These are phyloP conservation scores for Tuber microsphaerosporum DNA, from an alignment of 495 filamentous ascomycete genomes.

Conservation along the genomic window DNA sequence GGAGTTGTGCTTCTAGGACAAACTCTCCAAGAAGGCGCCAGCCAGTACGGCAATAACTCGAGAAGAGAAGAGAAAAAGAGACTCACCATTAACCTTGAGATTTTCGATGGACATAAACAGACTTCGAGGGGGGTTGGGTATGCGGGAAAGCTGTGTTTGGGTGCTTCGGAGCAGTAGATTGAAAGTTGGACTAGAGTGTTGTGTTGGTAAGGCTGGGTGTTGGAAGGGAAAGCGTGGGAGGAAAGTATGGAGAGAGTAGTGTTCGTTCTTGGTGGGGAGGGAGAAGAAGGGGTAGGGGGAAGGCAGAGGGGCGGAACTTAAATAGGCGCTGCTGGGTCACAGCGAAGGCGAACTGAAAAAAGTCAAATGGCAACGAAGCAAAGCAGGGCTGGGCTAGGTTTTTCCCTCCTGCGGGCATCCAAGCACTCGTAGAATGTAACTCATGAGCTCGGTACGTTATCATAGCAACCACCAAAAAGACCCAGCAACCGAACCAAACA, in stretches of 20 bases:
- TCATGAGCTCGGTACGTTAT: background rate
- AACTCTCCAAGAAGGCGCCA: constrained; percentile 20
- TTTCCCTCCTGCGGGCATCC: background rate
- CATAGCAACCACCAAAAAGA: background rate
- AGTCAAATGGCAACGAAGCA: background rate
- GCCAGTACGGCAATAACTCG: constrained; percentile 9
- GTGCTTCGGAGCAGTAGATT: constrained; percentile 19
- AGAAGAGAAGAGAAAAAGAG: constrained; percentile 43
- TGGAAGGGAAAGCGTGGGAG: constrained; percentile 4
- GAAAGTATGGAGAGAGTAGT: constrained; percentile 16
- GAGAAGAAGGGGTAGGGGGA: constrained; percentile 18
- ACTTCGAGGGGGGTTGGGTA: constrained; percentile 30
- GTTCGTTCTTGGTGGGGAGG: constrained; percentile 28
- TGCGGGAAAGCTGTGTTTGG: constrained; percentile 29
- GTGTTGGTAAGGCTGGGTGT: constrained; percentile 2
- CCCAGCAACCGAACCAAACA: background rate
- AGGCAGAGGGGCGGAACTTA: constrained; percentile 37
- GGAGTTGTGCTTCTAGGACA: constrained; percentile 1
- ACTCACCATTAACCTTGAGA: constrained; percentile 97
- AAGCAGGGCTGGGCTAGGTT: background rate
- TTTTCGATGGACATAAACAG: constrained; percentile 99
- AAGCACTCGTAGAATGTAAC: background rate
- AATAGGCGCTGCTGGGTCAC: constrained; percentile 14
- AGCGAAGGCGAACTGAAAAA: background rate
- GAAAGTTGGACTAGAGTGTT: background rate